Evolutionary conservation across 78 protist species (phyloP), one percentile per base, ranked within the genome.

Genomic region (Trichosphaerium sp.): DNA sequence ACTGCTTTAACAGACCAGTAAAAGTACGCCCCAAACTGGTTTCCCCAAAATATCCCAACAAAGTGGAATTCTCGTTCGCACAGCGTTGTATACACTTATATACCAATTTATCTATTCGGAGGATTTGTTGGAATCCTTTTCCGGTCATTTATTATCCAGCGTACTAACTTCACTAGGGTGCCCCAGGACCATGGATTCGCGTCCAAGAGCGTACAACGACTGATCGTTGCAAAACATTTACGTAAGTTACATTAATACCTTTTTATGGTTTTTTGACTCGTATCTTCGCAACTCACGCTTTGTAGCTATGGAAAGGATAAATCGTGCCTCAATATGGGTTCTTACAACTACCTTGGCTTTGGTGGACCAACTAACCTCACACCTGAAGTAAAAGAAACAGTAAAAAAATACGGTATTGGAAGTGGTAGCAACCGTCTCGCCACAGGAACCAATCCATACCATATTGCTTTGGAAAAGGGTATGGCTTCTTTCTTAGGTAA

Each of bases 311-410:
- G 85, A 11, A 28, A 49, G 23, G 40, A 32, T 4, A 43, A 25
- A 14, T 37, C 37, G 41, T 71, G 79, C 77, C 68, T 95, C 63
- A 96, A 96, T 73, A 69, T 97, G 2, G 89, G 92, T 23, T 87
- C 95, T 26, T 97, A 97, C 78, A 97, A 97, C 87, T 97, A 97
- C 73, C 84, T 97, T 18, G 99, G 99, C 32, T 96, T 95, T 48
- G 98, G 91, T 18, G 78, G 81, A 54, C 76, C n/a, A n/a, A 18
- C 26, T 21, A 44, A 44, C 15, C 15, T 15, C 51, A 44, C 51
- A 44, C 51, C 26, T 44, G 51, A 21, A 18, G 51, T 21, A 15
- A 18, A 21, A 18, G 18, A 15, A 44, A 15, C 15, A 44, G 21
- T n/a, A n/a, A n/a, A n/a, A n/a, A 6, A 47, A 26, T 74, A 69